These are phyloP conservation scores for Naganishia kalamii DNA, from an alignment of 768 basidiomycete species.

Conservation along the genomic window DNA sequence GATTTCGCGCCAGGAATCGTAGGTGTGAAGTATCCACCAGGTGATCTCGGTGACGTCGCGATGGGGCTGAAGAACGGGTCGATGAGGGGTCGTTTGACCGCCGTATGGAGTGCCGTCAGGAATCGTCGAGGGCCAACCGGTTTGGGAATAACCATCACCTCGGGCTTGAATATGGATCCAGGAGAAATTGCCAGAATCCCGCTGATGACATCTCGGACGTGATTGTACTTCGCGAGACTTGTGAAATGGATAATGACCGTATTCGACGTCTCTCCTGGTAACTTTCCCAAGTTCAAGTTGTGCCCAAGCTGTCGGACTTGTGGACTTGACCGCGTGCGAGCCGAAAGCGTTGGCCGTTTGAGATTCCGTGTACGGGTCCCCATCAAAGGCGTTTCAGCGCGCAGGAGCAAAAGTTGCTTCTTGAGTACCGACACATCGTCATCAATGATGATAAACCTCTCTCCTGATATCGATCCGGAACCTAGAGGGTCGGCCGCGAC, in stretches of 20 bases:
- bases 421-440: conserved; percentile 78
- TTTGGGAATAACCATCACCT: conserved; percentile 95
- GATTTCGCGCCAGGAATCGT: background rate
- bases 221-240: conserved; percentile 78
- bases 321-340: conserved; percentile 61
- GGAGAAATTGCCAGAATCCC: conserved; percentile 54
- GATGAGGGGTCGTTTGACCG: conserved; percentile 72
- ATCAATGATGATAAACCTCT: conserved; percentile 75
- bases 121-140: conserved; percentile 91
- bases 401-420: conserved; percentile 63
- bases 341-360: conserved; percentile 38
- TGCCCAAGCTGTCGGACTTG: conserved; percentile 57
- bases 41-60: conserved; percentile 79
- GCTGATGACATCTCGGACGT: conserved; percentile 77
- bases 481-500: conserved; percentile 16
- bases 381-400: conserved; percentile 46
- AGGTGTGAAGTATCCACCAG: conserved; percentile 52
- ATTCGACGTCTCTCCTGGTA: background rate
- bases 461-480: conserved; percentile 13
- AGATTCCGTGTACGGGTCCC: conserved; percentile 32
- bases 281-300: background rate
- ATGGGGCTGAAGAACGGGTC: conserved; percentile 93
- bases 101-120: conserved; percentile 84
- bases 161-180: conserved; percentile 53
- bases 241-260: conserved; percentile 81